phyloP scores from a whole-genome alignment of 768 basidiomycete species.

The Multifurca ochricompacta region DNA sequence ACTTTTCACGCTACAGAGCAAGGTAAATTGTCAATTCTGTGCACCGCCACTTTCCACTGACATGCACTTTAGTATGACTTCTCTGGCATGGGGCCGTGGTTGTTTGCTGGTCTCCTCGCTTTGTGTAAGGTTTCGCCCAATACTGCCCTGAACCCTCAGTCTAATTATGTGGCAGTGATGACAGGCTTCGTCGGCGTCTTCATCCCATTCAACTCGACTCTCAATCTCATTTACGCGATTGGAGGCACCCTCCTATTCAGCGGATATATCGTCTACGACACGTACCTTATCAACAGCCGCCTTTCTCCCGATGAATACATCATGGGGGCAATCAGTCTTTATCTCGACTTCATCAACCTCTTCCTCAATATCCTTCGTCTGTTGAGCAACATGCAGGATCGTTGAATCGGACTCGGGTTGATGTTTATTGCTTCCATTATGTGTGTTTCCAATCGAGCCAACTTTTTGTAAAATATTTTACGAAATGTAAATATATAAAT shows the following conservation, averaged over 20 bases:
- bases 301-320: slow-evolving; percentile 93
- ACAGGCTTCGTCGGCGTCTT: slow-evolving; percentile 78
- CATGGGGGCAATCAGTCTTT: slow-evolving; percentile 84
- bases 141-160: not conserved
- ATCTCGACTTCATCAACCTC: slow-evolving; percentile 89
- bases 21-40: slow-evolving; percentile 39
- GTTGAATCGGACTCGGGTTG: slow-evolving; percentile 21
- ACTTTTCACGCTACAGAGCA: slow-evolving; percentile 90
- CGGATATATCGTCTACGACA: slow-evolving; percentile 88
- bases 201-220: slow-evolving; percentile 74
- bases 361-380: slow-evolving; percentile 85
- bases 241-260: slow-evolving; percentile 80
- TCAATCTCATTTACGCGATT: slow-evolving; percentile 74
- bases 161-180: slow-evolving; percentile 42
- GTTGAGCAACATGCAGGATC: slow-evolving; percentile 48
- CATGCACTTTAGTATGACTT: slow-evolving; percentile 73
- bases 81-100: slow-evolving; percentile 83
- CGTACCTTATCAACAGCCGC: slow-evolving; percentile 80
- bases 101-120: slow-evolving; percentile 79
- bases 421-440: not conserved
- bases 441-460: not conserved
- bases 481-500: not conserved
- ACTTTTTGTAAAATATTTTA: slow-evolving; percentile 4
- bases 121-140: slow-evolving; percentile 40
- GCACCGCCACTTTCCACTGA: not conserved